Conservation (phyloP, 2,329 filamentous ascomycete species). For the Leptodontidium sp. region DNA sequence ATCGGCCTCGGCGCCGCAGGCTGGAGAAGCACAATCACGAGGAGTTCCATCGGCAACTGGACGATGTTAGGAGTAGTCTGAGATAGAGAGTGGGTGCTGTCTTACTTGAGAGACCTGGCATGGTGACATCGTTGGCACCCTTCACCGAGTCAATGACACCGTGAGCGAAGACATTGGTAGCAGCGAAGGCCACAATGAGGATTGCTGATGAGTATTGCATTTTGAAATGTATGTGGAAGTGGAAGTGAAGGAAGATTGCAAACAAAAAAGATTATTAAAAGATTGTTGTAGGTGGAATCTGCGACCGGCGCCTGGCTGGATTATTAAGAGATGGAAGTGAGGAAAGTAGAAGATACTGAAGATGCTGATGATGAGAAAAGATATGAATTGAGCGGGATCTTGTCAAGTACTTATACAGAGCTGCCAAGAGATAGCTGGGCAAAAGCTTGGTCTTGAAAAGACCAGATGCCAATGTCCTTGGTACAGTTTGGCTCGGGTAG, state of each 20-base stretch:
- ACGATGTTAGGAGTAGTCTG: constrained; percentile 28
- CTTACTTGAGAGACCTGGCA: constrained; percentile 66
- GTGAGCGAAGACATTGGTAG: constrained; percentile 61
- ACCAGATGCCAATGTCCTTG: constrained; percentile 39
- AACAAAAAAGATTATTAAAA: constrained; percentile 31
- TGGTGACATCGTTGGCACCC: constrained; percentile 68
- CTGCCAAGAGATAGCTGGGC: constrained; percentile 19
- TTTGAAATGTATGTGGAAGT: constrained; percentile 44
- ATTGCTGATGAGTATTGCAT: constrained; percentile 58
- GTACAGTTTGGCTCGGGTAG: constrained; percentile 23
- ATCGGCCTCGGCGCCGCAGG: constrained; percentile 72
- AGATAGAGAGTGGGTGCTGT: constrained; percentile 26
- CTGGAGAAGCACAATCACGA: constrained; percentile 68
- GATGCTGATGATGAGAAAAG: constrained; percentile 43
- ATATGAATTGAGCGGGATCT: constrained; percentile 31
- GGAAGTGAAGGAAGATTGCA: constrained; percentile 23
- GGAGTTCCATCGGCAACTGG: constrained; percentile 70
- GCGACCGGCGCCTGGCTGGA: constrained; percentile 43
- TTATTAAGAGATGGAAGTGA: constrained; percentile 27
- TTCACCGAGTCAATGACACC: constrained; percentile 63
- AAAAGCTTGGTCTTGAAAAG: constrained; percentile 39
- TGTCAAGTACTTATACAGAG: constrained; percentile 40
- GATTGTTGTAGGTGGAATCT: constrained; percentile 32
- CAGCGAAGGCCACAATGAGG: constrained; percentile 54
- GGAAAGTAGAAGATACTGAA: constrained; percentile 38